Conservation (phyloP, 1,284 basidiomycete species). For the Moesziomyces sp. region DNA sequence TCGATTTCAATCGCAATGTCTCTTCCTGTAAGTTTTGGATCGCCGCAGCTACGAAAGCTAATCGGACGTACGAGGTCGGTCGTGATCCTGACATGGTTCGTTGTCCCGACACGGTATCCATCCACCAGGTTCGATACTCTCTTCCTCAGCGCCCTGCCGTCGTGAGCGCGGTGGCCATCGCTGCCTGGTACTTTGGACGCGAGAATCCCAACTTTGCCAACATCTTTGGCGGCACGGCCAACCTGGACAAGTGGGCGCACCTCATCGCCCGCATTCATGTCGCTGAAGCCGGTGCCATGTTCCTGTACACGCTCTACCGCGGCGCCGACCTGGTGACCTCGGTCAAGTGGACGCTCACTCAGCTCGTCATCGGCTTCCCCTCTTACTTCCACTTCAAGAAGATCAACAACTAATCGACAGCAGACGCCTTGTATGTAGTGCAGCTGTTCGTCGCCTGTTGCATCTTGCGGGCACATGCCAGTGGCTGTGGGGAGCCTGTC, state of each 20-base stretch:
- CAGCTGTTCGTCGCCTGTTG: no score
- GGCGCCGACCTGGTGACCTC: constrained; percentile 33
- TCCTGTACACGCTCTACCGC: constrained; percentile 32
- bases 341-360: constrained; percentile 39
- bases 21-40: constrained; percentile 6
- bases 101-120: neutral
- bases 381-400: constrained; percentile 50
- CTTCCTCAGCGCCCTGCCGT: constrained; percentile 31
- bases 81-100: no score
- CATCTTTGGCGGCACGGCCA: constrained; percentile 28
- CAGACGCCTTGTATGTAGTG: no score
- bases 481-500: no score
- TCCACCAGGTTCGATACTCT: constrained; percentile 26
- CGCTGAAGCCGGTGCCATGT: constrained; percentile 41
- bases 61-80: no score
- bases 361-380: constrained; percentile 49
- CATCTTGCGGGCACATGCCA: no score
- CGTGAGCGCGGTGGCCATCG: constrained; percentile 8
- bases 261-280: constrained; percentile 24
- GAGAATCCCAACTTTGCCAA: constrained; percentile 33
- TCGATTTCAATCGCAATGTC: constrained; percentile 6
- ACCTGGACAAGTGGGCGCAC: constrained; percentile 31
- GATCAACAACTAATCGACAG: constrained; percentile 28
- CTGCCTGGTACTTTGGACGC: constrained; percentile 31
- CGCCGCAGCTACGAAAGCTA: neutral